A percentile compares a stretch with the other conserved stretches of the same genome.
These are phyloP conservation scores for Pseudogymnoascus destructans DNA, from an alignment of 2,329 filamentous ascomycete species.

Conservation along the genomic window DNA sequence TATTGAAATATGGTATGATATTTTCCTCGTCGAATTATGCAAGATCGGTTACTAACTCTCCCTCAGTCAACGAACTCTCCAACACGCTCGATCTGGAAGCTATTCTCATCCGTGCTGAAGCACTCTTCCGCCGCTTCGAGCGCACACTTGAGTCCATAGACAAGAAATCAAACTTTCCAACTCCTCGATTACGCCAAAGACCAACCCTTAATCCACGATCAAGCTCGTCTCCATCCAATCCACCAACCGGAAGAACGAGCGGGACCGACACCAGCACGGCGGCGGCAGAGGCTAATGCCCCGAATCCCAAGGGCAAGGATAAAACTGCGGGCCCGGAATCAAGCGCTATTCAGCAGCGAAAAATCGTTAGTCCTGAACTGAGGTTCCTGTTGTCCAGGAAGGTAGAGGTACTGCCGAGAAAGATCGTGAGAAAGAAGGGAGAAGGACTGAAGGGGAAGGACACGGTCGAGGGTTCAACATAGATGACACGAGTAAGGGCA, in stretches of 20 bases:
- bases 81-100: constrained; percentile 82
- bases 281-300: constrained; percentile 17
- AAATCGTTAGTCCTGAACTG: constrained; percentile 50
- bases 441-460: constrained; percentile 18
- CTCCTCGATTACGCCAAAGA: constrained; percentile 31
- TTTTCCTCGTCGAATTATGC: not conserved
- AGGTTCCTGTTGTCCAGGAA: constrained; percentile 48
- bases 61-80: constrained; percentile 80
- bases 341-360: constrained; percentile 18
- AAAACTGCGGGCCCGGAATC: not conserved
- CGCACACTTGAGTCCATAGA: constrained; percentile 83
- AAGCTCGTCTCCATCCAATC: constrained; percentile 3
- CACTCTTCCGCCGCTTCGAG: constrained; percentile 77
- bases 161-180: constrained; percentile 76
- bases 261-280: constrained; percentile 28
- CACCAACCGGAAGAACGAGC: constrained; percentile 13
- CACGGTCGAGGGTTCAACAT: not conserved
- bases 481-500: not conserved
- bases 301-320: constrained; percentile 24
- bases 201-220: constrained; percentile 4
- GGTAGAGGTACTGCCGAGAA: constrained; percentile 29
- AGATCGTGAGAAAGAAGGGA: constrained; percentile 25
- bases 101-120: constrained; percentile 77
- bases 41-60: constrained; percentile 12
- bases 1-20: constrained; percentile 78